Evolutionary conservation across 345 rosid genomes (phyloP).

Genomic region (Citrus glauca): DNA sequence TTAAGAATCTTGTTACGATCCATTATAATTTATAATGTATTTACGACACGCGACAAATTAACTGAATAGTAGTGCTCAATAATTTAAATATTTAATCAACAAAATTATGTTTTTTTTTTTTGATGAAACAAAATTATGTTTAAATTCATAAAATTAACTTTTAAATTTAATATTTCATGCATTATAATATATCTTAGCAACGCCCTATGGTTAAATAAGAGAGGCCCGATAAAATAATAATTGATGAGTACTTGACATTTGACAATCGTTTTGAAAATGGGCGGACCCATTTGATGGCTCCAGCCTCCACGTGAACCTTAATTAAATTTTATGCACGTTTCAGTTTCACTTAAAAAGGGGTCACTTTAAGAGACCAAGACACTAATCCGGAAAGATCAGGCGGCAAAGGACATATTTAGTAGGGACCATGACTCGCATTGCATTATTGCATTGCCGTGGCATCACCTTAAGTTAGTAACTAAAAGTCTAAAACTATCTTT

Average conservation of each 20-base stretch:
- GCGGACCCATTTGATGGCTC: background rate
- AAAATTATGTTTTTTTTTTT: too few species aligned
- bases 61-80: too few species aligned
- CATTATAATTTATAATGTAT: too few species aligned
- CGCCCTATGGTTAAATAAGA: background rate
- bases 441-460: background rate
- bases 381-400: background rate
- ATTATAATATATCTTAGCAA: too few species aligned
- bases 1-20: too few species aligned
- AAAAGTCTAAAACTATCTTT: background rate
- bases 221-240: background rate
- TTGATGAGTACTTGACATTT: background rate
- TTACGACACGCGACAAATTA: too few species aligned
- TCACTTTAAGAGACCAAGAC: background rate
- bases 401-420: background rate
- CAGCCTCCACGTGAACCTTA: conserved; percentile 9
- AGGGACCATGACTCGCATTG: background rate
- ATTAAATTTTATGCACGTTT: background rate
- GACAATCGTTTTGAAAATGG: background rate
- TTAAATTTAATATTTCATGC: too few species aligned
- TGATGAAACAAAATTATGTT: too few species aligned
- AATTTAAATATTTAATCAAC: too few species aligned
- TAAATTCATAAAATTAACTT: too few species aligned
- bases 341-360: background rate
- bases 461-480: background rate